These are phyloP conservation scores for Acacia melanoxylon DNA, from an alignment of 306 rosid species.

Conservation along the genomic window DNA sequence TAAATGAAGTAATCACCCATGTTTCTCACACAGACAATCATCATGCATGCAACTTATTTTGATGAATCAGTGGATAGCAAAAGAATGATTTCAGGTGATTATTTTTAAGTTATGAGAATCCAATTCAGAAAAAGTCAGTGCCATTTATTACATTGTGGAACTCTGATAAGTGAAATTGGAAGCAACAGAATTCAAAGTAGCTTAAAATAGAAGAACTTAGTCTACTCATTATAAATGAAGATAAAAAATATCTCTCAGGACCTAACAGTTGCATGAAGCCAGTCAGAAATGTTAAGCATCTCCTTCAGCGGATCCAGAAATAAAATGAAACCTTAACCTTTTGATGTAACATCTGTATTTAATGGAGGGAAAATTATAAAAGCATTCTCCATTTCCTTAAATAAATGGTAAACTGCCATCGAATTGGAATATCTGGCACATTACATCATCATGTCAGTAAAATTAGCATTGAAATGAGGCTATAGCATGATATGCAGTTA, in stretches of 20 bases:
- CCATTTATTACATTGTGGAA: slow-evolving; percentile 16
- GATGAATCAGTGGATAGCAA: slow-evolving; percentile 12
- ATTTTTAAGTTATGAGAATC: slow-evolving; percentile 8
- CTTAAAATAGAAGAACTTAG: slow-evolving; percentile 19
- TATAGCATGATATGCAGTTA: not conserved
- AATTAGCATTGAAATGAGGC: slow-evolving; percentile 21
- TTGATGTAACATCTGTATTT: not conserved
- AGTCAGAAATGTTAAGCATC: not conserved
- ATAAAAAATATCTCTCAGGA: not conserved
- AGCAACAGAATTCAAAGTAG: slow-evolving; percentile 1
- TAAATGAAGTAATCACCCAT: slow-evolving; percentile 30
- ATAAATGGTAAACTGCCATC: slow-evolving; percentile 16
- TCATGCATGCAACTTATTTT: slow-evolving; percentile 14
- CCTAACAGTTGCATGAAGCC: slow-evolving; percentile 21
- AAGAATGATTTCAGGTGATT: slow-evolving; percentile 22
- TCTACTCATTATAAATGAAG: slow-evolving; percentile 13
- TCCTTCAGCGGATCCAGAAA: slow-evolving; percentile 14
- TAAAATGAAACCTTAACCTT: slow-evolving; percentile 13
- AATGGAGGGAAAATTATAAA: not conserved
- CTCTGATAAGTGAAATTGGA: slow-evolving; percentile 3
- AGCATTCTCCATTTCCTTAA: slow-evolving; percentile 21
- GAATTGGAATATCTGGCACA: slow-evolving; percentile 18
- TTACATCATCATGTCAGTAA: slow-evolving; percentile 8
- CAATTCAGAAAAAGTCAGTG: slow-evolving; percentile 18
- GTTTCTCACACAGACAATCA: slow-evolving; percentile 23